phyloP scores from a whole-genome alignment of 495 filamentous ascomycete genomes.

The Bryoglossum gracile region DNA sequence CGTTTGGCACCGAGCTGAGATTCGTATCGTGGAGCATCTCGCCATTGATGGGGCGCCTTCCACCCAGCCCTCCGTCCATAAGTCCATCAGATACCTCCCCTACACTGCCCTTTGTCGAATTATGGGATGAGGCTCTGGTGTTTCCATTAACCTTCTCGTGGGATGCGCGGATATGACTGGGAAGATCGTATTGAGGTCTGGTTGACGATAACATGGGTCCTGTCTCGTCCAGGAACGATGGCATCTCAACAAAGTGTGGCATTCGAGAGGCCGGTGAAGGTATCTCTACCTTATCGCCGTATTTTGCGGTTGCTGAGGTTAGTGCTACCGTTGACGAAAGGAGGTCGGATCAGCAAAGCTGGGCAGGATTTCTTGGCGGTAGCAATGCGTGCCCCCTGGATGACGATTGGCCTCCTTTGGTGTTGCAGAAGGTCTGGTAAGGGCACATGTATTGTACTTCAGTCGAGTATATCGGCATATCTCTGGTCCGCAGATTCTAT shows the following conservation, averaged over 20 bases:
- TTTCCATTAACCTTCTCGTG: constrained; percentile 29
- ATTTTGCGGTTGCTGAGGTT: constrained; percentile 3
- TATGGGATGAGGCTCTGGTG: constrained; percentile 14
- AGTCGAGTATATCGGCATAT: constrained; percentile 16
- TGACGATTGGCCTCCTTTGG: not conserved
- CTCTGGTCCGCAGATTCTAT: constrained; percentile 5
- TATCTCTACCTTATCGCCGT: constrained; percentile 19
- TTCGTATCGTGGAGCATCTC: constrained; percentile 28
- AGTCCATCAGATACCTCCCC: constrained; percentile 19
- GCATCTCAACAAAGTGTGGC: constrained; percentile 41
- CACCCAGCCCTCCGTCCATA: constrained; percentile 13
- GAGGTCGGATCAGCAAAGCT: constrained; percentile 18
- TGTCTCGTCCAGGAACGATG: constrained; percentile 49
- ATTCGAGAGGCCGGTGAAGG: constrained; percentile 19
- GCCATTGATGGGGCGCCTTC: constrained; percentile 30
- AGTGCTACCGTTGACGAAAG: constrained; percentile 4
- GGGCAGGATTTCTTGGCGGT: constrained; percentile 15
- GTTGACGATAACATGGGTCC: constrained; percentile 29
- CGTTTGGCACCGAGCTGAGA: constrained; percentile 31
- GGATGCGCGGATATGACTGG: constrained; percentile 30
- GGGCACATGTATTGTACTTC: not conserved
- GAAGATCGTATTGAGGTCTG: constrained; percentile 30
- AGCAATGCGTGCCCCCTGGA: constrained; percentile 7
- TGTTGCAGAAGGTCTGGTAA: constrained; percentile 4
- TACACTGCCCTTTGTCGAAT: constrained; percentile 27